These are phyloP conservation scores for Arabidopsis suecica DNA, from an alignment of 345 rosid species.

Conservation along the genomic window DNA sequence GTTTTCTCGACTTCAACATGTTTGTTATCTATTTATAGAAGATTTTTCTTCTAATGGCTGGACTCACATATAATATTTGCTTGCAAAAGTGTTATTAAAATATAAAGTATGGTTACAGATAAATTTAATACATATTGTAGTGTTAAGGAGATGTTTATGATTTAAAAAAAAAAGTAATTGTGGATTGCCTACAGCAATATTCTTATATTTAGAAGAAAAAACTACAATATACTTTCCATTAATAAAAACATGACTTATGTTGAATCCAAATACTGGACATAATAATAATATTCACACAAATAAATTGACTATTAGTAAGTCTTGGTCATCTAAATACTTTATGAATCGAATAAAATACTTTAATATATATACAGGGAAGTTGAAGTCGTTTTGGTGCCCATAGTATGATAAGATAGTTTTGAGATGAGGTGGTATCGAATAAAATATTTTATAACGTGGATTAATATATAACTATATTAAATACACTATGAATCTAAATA, in stretches of 20 bases:
- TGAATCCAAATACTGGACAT: background rate
- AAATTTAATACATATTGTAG: background rate
- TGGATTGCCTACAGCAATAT: background rate
- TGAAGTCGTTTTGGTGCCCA: slow-evolving; percentile 19
- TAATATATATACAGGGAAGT: background rate
- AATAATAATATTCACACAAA: background rate
- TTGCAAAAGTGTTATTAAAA: background rate
- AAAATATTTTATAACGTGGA: background rate
- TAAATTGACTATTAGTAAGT: background rate
- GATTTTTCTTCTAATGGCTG: background rate
- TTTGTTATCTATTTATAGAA: background rate
- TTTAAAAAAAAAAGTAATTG: background rate
- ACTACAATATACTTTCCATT: too few species aligned
- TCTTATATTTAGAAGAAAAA: background rate
- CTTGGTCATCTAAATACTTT: background rate
- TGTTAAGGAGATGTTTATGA: background rate
- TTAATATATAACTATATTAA: background rate
- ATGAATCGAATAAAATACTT: background rate
- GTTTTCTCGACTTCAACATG: background rate
- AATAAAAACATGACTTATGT: background rate
- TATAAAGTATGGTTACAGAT: too few species aligned
- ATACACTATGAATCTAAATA: too few species aligned
- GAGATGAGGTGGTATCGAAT: slow-evolving; percentile 13
- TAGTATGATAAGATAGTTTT: slow-evolving; percentile 6
- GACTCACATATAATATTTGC: background rate